These are phyloP conservation scores for Chimonanthus praecox DNA, from an alignment of 164 flowering plant species.

Conservation along the genomic window DNA sequence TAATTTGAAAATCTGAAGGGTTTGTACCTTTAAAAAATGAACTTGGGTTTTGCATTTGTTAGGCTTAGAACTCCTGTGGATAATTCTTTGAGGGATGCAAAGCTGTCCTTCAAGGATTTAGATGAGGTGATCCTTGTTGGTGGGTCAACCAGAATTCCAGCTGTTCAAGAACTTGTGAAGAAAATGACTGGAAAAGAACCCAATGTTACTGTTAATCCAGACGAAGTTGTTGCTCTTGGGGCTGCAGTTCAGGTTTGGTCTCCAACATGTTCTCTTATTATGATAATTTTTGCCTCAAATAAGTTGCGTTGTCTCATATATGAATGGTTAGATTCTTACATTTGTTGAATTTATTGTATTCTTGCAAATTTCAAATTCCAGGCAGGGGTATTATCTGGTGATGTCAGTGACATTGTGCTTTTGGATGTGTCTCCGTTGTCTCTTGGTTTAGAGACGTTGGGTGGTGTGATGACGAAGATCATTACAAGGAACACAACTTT, in stretches of 20 bases:
- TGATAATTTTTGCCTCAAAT: neutral
- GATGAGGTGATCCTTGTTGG: constrained; percentile 36
- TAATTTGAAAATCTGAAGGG: too few species aligned
- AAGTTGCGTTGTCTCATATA: neutral
- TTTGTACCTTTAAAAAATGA: neutral
- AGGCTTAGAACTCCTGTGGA: constrained; percentile 72
- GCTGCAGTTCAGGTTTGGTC: constrained; percentile 80
- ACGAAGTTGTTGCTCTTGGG: constrained; percentile 61
- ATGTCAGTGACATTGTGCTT: constrained; percentile 75
- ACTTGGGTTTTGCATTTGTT: neutral
- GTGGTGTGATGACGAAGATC: constrained; percentile 72
- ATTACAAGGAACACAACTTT: constrained; percentile 67
- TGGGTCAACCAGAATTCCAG: constrained; percentile 35
- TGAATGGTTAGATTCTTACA: neutral
- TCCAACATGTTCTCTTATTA: neutral
- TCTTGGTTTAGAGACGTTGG: constrained; percentile 65
- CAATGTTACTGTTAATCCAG: constrained; percentile 30
- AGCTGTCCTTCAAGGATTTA: constrained; percentile 61
- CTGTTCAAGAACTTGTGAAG: constrained; percentile 34
- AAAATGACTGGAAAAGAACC: constrained; percentile 30
- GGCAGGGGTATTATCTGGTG: constrained; percentile 84
- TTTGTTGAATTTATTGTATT: neutral
- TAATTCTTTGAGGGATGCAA: constrained; percentile 73
- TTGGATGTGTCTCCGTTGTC: constrained; percentile 66
- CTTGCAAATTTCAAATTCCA: constrained; percentile 13